phyloP scores from a whole-genome alignment of 2,329 filamentous ascomycete species.

The Elsinoe ampelina region DNA sequence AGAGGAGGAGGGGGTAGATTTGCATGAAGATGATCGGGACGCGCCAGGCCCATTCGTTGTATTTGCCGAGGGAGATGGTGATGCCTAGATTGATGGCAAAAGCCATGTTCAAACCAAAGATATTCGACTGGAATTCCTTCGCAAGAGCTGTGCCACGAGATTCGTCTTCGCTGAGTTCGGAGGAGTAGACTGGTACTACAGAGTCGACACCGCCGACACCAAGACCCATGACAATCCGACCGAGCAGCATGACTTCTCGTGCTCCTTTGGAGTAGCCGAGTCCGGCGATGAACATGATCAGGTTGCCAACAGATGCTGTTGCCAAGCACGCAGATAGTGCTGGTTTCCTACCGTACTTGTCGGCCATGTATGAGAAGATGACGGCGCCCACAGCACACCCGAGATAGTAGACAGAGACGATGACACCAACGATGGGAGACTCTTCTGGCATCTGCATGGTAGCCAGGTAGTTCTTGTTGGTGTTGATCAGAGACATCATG shows the following conservation, averaged over 20 bases:
- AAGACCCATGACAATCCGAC: slow-evolving; percentile 46
- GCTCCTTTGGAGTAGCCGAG: slow-evolving; percentile 35
- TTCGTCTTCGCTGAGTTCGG: slow-evolving; percentile 48
- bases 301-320: slow-evolving; percentile 46
- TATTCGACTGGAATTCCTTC: slow-evolving; percentile 57
- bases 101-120: slow-evolving; percentile 52
- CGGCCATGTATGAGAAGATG: slow-evolving; percentile 47
- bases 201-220: slow-evolving; percentile 53
- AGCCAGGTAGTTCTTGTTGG: slow-evolving; percentile 44
- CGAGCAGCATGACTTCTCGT: slow-evolving; percentile 42
- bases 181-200: slow-evolving; percentile 51
- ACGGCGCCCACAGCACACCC: slow-evolving; percentile 51
- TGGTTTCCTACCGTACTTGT: slow-evolving; percentile 45
- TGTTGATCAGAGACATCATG: slow-evolving; percentile 49
- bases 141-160: slow-evolving; percentile 49
- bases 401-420: slow-evolving; percentile 54
- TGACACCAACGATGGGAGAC: slow-evolving; percentile 47
- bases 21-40: slow-evolving; percentile 54
- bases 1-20: slow-evolving; percentile 45
- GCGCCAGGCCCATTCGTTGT: slow-evolving; percentile 53
- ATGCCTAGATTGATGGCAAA: slow-evolving; percentile 50
- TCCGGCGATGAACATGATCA: slow-evolving; percentile 52
- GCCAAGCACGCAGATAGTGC: slow-evolving; percentile 48
- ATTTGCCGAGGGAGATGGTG: slow-evolving; percentile 46
- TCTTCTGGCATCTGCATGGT: slow-evolving; percentile 48